Base-by-base conservation (phyloP, 1,284 basidiomycete species). In the Mycena sp. region DNA sequence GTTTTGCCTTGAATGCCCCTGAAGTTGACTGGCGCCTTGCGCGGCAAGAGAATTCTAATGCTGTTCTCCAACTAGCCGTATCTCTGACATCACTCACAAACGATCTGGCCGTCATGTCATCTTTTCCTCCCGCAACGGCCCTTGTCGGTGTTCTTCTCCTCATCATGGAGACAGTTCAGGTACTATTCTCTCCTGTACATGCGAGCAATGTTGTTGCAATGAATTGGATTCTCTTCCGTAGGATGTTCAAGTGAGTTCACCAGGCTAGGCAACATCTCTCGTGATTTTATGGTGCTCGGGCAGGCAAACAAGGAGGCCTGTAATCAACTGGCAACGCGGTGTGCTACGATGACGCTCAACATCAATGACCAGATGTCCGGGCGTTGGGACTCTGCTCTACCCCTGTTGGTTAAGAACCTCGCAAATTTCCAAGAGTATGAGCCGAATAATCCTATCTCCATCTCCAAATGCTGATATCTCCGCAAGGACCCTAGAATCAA, bases 131-230 rank as follows among this genome's bases (percentile, higher is more conserved):
- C 2, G 81, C 78, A 0, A 71, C 74, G 14, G 82, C 79, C 0
- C 78, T 80, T 0, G 75, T 81, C 10, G 76, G 78, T 0, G 63
- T 83, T 6, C 67, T 85, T 19, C 71, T 84, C 32, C 69, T 79
- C 16, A 82, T 86, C 28, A 72, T 85, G 50, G 70, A 85, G 66
- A 83, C 80, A 1, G 72, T 85, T 26, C 78, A 84, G 73, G 85
- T 84, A 57, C 7, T 19, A 9, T 10, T 19, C 9, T 25, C 25
- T 56, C 26, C 12, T 3, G 6, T 35, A 45, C 23, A 23, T 21
- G n/a, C 16, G 17, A n/a, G n/a, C 35, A 25, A 26, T 23, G 19
- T 16, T 29, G 5, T 5, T 29, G 38, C 17, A n/a, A 41, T 30
- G 12, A 16, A 25, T 11, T 32, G 17, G 19, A n/a, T 30, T 16